Base-by-base conservation (phyloP, 208 protist species). In the Leishmania arabica region DNA sequence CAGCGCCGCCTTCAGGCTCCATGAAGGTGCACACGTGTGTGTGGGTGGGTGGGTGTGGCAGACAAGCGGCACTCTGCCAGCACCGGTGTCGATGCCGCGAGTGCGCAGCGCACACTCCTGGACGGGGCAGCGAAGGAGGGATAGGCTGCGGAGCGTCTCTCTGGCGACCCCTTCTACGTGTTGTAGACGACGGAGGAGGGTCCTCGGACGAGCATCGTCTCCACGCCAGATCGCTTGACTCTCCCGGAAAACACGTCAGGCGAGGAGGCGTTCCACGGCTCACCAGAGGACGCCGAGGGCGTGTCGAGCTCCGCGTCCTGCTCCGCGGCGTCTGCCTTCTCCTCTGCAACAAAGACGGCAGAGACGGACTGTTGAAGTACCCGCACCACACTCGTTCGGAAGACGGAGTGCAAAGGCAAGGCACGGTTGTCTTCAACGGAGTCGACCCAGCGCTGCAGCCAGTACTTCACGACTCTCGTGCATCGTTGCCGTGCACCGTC, bases 361-460 rank as follows among this genome's bases (percentile, higher is more conserved):
- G 69, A 31, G 69, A 45, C 69, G 19, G 27, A 53, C 24, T 53
- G 69, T 40, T 73, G 40, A n/a, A 73, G 69, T 31, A 73, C 24
- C 21, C 42, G 42, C 27, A 17, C 45, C 19, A 73, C 69, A 31
- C 42, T 73, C 42, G 8, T 19, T 51, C 77, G 77, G 34, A 82
- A 85, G 8, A 82, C 31, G 2, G 69, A 53, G 62, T 78, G 72
- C 45, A 11, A 4, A 51, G 82, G 77, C 78, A 24, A 45, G 54
- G 54, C 9, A 2, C 13, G 31, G 5, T 15, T 64, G 27, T 81
- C 77, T 51, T 82, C 77, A 3, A 79, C 82, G 0, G 69, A 31
- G 40, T 80, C 74, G 34, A 83, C 40, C 76, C 73, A 86, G 9
- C 80, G 71, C 31, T 60, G 60, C 54, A 86, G 65, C 77, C 78